Evolutionary conservation across 768 basidiomycete species (phyloP), one percentile per base, ranked within the genome.

Genomic region (Phaeotremella fagi): DNA sequence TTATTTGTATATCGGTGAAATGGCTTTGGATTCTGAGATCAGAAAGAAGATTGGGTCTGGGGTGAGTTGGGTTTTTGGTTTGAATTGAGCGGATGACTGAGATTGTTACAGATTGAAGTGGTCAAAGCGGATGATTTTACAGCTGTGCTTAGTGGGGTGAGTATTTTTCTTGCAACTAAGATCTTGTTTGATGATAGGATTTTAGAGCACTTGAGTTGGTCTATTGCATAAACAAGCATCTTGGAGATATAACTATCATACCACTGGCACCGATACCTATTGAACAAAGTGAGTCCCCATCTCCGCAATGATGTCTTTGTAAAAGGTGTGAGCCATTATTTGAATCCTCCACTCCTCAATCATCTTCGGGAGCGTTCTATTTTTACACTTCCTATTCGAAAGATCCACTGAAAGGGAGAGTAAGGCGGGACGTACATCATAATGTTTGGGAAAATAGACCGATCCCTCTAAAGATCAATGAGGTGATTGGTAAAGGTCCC

Each of bases 1-100:
- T 37, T 64, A 59, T 25, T 26, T 68, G 1, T 63, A 63, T 42
- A 52, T 68, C 9, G 61, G 55, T 1, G 55, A 57, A 43, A 36
- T 56, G 35, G 46, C 48, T 22, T 35, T 59, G 45, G 28, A 52
- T 23, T 7, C n/a, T 3, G 48, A 52, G n/a, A 27, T n/a, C 29
- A 59, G 48, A 37, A 48, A 48, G 23, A 54, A 16, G 20, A 7
- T 48, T 14, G 51, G 57, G 6, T 14, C 15, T 5, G 25, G 25
- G 54, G 58, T 55, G 38, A 50, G 57, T 59, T 7, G 5, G 42
- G 24, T 15, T 9, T 18, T 28, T 18, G 38, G 11, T 16, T 20
- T 22, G 25, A 22, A 38, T 25, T 15, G 43, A 4, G 15, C 29
- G 14, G 28, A 12, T 31, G 38, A n/a, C 4, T 18, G 14, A 48